Percentiles rank a stretch among this genome's conserved stretches.
phyloP scores from a whole-genome alignment of 805 yeast species.

The Ogataea nakhonphanomensis region DNA sequence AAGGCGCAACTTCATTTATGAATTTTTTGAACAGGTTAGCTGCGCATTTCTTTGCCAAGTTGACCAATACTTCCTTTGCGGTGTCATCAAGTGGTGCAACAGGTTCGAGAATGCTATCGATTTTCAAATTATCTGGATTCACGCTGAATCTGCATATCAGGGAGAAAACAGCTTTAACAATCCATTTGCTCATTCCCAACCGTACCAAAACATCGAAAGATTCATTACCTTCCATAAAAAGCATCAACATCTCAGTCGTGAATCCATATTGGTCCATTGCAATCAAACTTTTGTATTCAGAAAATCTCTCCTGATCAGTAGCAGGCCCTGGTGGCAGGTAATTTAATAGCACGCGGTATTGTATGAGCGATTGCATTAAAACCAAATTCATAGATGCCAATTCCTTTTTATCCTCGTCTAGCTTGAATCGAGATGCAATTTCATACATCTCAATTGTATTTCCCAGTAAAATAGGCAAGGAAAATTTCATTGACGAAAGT shows the following conservation, averaged over 20 bases:
- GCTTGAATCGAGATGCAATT: slow-evolving; percentile 50
- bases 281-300: slow-evolving; percentile 29
- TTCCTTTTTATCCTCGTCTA: slow-evolving; percentile 3
- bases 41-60: slow-evolving; percentile 15
- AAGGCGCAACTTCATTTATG: slow-evolving; percentile 29
- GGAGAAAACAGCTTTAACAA: slow-evolving; percentile 20
- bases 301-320: slow-evolving; percentile 10
- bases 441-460: slow-evolving; percentile 58
- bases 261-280: slow-evolving; percentile 31
- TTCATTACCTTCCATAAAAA: slow-evolving; percentile 44
- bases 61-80: slow-evolving; percentile 6
- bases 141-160: slow-evolving; percentile 18
- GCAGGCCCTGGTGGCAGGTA: slow-evolving; percentile 18
- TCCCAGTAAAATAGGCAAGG: slow-evolving; percentile 34
- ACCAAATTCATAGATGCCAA: slow-evolving; percentile 24
- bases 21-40: slow-evolving; percentile 17
- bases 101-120: slow-evolving; percentile 20
- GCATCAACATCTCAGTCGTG: slow-evolving; percentile 37
- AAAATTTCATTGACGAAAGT: slow-evolving; percentile 13
- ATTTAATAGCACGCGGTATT: slow-evolving; percentile 34
- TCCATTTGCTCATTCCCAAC: slow-evolving; percentile 22
- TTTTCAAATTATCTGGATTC: slow-evolving; percentile 17
- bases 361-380: slow-evolving; percentile 42
- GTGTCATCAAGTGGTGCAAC: slow-evolving; percentile 5
- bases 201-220: slow-evolving; percentile 37